phyloP scores from a whole-genome alignment of 371 early-diverging fungal genomes.

The Hamiltosporidium magnivora region DNA sequence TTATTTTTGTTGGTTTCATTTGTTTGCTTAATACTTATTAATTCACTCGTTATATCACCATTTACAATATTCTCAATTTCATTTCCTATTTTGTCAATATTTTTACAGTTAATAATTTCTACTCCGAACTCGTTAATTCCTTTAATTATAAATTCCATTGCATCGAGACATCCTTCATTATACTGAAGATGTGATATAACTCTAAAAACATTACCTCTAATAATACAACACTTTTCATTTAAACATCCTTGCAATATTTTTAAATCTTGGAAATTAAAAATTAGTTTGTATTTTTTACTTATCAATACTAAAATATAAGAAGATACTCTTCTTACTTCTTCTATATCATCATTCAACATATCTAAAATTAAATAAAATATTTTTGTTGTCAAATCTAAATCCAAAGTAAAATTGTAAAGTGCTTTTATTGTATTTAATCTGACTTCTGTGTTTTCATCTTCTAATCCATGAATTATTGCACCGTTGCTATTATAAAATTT shows the following conservation, averaged over 20 bases:
- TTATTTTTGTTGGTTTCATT: no score
- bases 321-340: background rate
- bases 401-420: background rate
- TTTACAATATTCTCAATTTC: no score
- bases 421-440: background rate
- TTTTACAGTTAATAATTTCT: no score
- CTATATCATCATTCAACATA: background rate
- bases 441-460: background rate
- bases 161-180: background rate
- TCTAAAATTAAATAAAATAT: background rate
- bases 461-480: slow-evolving; percentile 1
- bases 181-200: background rate
- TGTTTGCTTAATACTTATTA: no score
- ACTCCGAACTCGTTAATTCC: no score
- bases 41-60: no score
- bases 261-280: background rate
- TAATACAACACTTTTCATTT: background rate
- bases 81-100: no score
- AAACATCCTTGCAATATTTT: background rate
- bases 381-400: background rate
- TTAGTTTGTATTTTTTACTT: background rate
- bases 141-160: no score
- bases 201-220: background rate
- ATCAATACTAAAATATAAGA: background rate
- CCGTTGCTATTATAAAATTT: background rate